Conservation (phyloP, 805 yeast species). For the Yamadazyma akitaensis region DNA sequence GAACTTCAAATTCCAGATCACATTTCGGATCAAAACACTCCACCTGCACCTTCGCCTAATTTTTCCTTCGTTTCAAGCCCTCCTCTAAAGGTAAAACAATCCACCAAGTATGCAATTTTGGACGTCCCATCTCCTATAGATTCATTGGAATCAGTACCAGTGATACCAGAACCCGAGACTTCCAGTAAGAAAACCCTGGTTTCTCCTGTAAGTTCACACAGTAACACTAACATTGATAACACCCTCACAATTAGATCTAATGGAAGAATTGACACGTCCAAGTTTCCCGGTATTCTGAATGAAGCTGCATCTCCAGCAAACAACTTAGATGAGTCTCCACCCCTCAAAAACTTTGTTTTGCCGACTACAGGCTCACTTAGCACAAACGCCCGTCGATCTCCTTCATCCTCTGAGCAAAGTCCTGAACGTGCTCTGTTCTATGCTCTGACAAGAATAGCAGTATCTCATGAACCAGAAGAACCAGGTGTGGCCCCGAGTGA, state of each 20-base stretch:
- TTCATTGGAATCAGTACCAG: background rate
- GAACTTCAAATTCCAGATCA: background rate
- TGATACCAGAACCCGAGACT: background rate
- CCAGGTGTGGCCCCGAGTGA: background rate
- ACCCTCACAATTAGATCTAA: conserved; percentile 4
- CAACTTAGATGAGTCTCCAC: background rate
- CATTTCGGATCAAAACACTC: background rate
- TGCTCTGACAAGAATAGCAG: background rate
- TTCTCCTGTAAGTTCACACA: background rate
- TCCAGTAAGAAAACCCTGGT: background rate
- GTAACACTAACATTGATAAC: background rate
- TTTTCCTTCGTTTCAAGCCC: conserved; percentile 8
- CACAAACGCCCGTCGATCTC: background rate
- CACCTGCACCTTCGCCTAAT: background rate
- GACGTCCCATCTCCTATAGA: background rate
- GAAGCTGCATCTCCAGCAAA: background rate
- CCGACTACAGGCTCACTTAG: background rate
- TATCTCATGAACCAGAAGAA: background rate
- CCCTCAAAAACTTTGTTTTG: background rate
- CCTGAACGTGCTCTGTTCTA: background rate
- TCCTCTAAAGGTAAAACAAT: conserved; percentile 5
- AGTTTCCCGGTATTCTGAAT: background rate
- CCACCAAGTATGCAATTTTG: conserved; percentile 1
- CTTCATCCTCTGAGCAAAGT: background rate
- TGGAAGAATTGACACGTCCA: background rate